Percentiles rank a stretch among this genome's conserved stretches.
Conservation (phyloP, 2,329 filamentous ascomycete genomes). For the Aspergillus caelatus region DNA sequence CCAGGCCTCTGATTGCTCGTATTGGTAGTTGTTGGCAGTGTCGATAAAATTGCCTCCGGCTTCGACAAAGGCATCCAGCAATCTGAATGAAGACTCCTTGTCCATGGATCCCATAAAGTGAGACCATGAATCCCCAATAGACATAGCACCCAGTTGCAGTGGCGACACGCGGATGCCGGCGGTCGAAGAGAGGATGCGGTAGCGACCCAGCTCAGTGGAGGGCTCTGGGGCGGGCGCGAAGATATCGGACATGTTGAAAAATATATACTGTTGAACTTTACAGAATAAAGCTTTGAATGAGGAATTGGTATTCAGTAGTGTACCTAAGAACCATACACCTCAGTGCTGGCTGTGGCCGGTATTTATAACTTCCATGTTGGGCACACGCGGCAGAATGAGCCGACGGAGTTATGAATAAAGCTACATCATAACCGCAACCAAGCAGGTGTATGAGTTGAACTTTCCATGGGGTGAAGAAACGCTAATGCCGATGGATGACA, state of each 20-base stretch:
- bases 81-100: constrained; percentile 62
- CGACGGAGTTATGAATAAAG: not conserved
- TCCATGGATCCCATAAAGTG: constrained; percentile 65
- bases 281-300: not conserved
- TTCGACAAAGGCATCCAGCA: constrained; percentile 68
- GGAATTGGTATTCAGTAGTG: not conserved
- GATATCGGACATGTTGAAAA: constrained; percentile 28
- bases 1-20: constrained; percentile 65
- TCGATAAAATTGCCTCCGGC: constrained; percentile 76
- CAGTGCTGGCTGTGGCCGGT: not conserved
- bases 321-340: not conserved
- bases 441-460: not conserved
- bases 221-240: constrained; percentile 52
- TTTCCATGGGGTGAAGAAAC: not conserved
- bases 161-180: constrained; percentile 70
- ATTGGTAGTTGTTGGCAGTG: constrained; percentile 70
- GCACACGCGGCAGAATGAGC: not conserved
- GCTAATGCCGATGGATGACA: not conserved
- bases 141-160: constrained; percentile 49
- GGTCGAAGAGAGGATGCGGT: constrained; percentile 67
- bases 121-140: constrained; percentile 46
- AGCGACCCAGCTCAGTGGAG: constrained; percentile 64
- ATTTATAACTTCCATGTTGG: not conserved
- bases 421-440: not conserved
- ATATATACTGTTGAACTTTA: not conserved